phyloP scores from a whole-genome alignment of 108 stramenopile genomes.

The Epipyxis sp. region DNA sequence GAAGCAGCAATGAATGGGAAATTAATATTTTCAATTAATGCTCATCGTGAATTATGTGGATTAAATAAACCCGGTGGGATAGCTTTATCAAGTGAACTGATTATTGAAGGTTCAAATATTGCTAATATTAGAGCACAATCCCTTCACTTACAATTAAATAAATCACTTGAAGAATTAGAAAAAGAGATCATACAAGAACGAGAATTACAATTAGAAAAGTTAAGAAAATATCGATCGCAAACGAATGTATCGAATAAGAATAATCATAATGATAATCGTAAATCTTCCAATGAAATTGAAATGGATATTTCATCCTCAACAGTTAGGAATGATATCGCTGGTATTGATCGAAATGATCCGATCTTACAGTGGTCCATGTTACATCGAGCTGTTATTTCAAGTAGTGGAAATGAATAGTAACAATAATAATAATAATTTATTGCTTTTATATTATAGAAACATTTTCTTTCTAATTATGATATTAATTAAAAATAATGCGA shows the following conservation, averaged over 20 bases:
- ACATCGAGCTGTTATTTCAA: conserved; percentile 21
- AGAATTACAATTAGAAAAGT: background rate
- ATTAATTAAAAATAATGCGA: too few relatives aligned
- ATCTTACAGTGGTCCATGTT: background rate
- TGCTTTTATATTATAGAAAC: too few relatives aligned
- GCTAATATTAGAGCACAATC: too few relatives aligned
- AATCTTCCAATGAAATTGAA: background rate
- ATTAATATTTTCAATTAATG: conserved; percentile 17
- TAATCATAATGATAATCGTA: background rate
- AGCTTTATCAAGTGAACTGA: background rate
- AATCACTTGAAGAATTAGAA: background rate
- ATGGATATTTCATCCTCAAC: background rate
- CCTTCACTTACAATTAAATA: background rate
- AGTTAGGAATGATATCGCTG: background rate
- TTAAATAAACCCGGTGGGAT: conserved; percentile 5
- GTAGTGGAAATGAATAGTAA: too few relatives aligned
- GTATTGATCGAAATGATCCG: conserved; percentile 3
- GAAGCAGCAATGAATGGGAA: conserved; percentile 14
- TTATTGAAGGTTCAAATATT: background rate
- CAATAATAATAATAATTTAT: too few relatives aligned
- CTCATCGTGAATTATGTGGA: conserved; percentile 3
- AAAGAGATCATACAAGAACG: background rate
- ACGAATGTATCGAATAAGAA: too few relatives aligned
- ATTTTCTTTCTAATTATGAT: too few relatives aligned
- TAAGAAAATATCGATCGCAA: background rate